A percentile compares a stretch with the other conserved stretches of the same genome.
Conservation (phyloP, 805 yeast genomes). For the Naumovozyma dairenensis region DNA sequence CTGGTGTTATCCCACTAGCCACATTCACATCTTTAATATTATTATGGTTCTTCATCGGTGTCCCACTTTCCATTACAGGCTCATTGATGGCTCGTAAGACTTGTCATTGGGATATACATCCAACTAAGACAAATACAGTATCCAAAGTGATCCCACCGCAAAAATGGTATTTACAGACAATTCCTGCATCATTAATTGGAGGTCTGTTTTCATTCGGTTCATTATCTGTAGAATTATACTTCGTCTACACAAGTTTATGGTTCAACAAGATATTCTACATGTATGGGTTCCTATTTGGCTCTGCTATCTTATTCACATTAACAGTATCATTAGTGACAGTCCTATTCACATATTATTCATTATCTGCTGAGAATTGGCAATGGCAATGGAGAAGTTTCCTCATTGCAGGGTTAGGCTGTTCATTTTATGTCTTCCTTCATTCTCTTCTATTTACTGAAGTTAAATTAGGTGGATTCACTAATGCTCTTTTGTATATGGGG, state of each 20-base stretch:
- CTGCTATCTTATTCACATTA: conserved; percentile 69
- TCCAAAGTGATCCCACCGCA: conserved; percentile 95
- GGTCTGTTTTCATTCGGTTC: conserved; percentile 94
- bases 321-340: conserved; percentile 77
- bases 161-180: conserved; percentile 67
- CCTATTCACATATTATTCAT: conserved; percentile 68
- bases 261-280: conserved; percentile 87
- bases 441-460: conserved; percentile 66
- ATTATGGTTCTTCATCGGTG: conserved; percentile 81
- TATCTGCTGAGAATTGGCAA: conserved; percentile 84
- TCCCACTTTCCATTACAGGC: conserved; percentile 80
- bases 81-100: conserved; percentile 65
- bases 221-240: conserved; percentile 88
- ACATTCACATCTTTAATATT: conserved; percentile 72
- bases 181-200: conserved; percentile 59
- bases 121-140: conserved; percentile 88
- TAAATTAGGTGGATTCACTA: conserved; percentile 60
- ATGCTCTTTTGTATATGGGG: conserved; percentile 72
- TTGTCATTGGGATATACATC: conserved; percentile 44
- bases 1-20: conserved; percentile 92
- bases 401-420: conserved; percentile 87
- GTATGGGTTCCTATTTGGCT: conserved; percentile 93
- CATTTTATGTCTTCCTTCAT: conserved; percentile 75
- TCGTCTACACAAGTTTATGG: conserved; percentile 87
- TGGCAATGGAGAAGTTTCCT: conserved; percentile 96